Evolutionary conservation across 139 green algal genomes (phyloP), one percentile per base, ranked within the genome.

Genomic region (Mesotaenium endlicherianum): DNA sequence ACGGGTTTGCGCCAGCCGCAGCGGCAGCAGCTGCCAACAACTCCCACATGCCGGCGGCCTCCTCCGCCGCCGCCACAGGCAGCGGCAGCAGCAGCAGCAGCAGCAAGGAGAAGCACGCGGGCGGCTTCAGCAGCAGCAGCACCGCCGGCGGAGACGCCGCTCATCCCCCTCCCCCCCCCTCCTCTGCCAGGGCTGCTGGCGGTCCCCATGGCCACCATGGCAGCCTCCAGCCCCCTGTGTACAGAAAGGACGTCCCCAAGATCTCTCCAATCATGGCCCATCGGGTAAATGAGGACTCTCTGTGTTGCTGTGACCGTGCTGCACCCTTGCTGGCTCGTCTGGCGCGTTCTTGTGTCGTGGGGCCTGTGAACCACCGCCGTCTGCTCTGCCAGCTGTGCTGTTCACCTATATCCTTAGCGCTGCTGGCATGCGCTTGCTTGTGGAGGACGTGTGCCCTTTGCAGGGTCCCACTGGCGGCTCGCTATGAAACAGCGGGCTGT

Each of bases 201-300:
- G n/a, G n/a, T n/a, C n/a, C n/a, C n/a, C n/a, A n/a, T n/a, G n/a
- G n/a, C n/a, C n/a, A n/a, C n/a, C n/a, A n/a, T n/a, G 85, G 41
- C 1, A 5, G 83, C 53, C 88, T 95, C n/a, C 75, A 79, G 42
- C 87, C 92, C 16, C 87, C 93, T 5, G 49, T 90, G 53, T 83
- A 80, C 2, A 82, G 91, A 1, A 70, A 71, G 1, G 91, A 96
- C 36, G 94, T 95, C 88, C 86, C 81, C 53, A 70, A 93, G 34
- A 70, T 94, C 2, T 86, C 88, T 38, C 89, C 92, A 8, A 74
- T 91, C 72, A 92, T 89, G 82, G 31, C 40, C 2, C n/a, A n/a
- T n/a, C n/a, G n/a, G n/a, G n/a, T n/a, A n/a, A n/a, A n/a, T n/a
- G n/a, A n/a, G n/a, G n/a, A n/a, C n/a, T n/a, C n/a, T n/a, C n/a